Conservation (phyloP, 140 eudicot genomes). For the Flaveria floridana region DNA sequence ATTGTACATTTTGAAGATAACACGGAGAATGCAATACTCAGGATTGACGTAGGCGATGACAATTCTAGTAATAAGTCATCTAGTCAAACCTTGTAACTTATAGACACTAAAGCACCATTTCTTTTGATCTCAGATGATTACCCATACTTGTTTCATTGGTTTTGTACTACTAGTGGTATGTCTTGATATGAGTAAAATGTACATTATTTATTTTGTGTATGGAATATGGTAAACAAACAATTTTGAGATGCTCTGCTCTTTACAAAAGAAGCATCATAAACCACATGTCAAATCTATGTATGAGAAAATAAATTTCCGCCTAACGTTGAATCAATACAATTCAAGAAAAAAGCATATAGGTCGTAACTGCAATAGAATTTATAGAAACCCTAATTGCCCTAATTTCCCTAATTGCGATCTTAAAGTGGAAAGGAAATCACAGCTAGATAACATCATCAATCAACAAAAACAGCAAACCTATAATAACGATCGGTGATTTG, state of each 20-base stretch:
- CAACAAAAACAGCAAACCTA: conserved; percentile 23
- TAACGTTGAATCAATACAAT: background rate
- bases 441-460: background rate
- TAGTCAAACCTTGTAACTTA: background rate
- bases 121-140: background rate
- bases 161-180: background rate
- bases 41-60: background rate
- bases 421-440: background rate
- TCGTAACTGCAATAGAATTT: conserved; percentile 2
- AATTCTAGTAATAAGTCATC: background rate
- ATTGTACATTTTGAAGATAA: background rate
- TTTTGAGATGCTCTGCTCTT: background rate
- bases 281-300: background rate
- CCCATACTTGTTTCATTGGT: background rate
- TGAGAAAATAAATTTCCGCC: background rate
- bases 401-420: conserved; percentile 11
- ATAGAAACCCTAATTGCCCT: conserved; percentile 19
- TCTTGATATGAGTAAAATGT: background rate
- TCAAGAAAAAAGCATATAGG: conserved; percentile 11
- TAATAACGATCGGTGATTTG: conserved; percentile 6
- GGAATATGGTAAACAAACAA: background rate
- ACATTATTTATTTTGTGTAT: too few species aligned
- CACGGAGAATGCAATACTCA: background rate
- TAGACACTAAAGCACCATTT: background rate
- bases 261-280: conserved; percentile 10